These are phyloP conservation scores for Verticillium isaacii DNA, from an alignment of 2,329 filamentous ascomycete genomes.

Conservation along the genomic window DNA sequence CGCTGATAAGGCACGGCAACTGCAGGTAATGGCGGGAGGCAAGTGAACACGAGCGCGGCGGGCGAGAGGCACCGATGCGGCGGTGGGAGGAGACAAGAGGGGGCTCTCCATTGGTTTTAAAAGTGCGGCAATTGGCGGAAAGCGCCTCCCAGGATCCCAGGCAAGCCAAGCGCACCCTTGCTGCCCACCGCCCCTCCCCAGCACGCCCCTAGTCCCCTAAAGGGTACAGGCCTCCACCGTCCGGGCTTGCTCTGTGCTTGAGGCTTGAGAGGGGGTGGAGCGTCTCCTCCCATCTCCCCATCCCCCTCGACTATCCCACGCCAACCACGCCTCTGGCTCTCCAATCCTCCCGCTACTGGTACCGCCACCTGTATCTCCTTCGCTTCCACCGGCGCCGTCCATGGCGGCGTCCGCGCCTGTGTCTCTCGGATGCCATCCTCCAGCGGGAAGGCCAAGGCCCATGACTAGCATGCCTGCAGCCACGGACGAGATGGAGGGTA, in stretches of 20 bases:
- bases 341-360: not conserved
- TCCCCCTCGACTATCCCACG: not conserved
- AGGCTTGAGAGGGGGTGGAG: not conserved
- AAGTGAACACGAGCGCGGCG: not conserved
- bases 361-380: not conserved
- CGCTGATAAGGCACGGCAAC: not conserved
- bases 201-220: not conserved
- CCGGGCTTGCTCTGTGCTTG: not conserved
- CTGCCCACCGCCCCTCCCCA: not conserved
- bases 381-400: not conserved
- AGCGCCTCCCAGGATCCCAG: not conserved
- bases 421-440: not conserved
- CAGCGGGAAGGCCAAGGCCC: not conserved
- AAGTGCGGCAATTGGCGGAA: not conserved
- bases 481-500: not conserved
- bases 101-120: slow-evolving; percentile 1
- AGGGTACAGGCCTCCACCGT: not conserved
- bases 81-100: not conserved
- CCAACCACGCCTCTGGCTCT: too few relatives aligned
- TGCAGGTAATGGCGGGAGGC: not conserved
- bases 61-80: not conserved
- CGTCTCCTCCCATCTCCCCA: not conserved
- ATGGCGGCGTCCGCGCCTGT: not conserved
- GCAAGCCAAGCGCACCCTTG: not conserved
- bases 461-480: not conserved